Evolutionary conservation across 306 rosid species (phyloP), one percentile per base, ranked within the genome.

Genomic region (Glycyrrhiza uralensis): DNA sequence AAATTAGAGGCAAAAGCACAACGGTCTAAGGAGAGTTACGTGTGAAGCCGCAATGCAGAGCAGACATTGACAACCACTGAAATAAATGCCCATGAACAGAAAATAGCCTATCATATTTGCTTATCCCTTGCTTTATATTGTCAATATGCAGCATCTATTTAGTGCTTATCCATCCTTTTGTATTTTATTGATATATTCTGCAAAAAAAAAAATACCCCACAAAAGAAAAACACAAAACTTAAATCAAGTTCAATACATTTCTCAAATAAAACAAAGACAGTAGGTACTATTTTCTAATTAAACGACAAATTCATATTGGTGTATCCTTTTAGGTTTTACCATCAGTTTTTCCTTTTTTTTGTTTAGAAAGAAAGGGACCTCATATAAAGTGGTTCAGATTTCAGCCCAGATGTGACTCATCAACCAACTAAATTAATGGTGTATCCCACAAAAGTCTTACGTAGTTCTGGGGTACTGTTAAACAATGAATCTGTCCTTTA

Each of bases 381-480:
- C 24, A 30, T 22, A 5, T 22, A 5, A 76, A 61, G 69, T 23
- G 14, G 75, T 32, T 66, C 52, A 55, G 22, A 56, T 42, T 59
- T 65, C 18, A 52, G 23, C 26, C 49, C 56, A 55, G 46, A 54
- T 54, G 58, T 61, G 67, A 65, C 67, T 54, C 49, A 15, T 35
- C 79, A 65, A 36, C 79, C 30, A 54, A 42, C 47, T n/a, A 9
- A 28, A 54, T 41, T 38, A 65, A 65, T 36, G 54, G 28, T 14
- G 54, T 11, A 50, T 36, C 11, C 15, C 33, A 62, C 41, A 49
- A 18, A 74, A 49, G 64, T 6, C 64, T 23, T 74, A 7, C 29
- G 38, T 23, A 6, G 17, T 61, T 61, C 61, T 33, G 12, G 3
- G 42, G 49, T n/a, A 2, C 4, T n/a, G 38, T 23, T 49, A 24